Conservation (phyloP, 192 early-diverging fungal species). For the Backusella circina region DNA sequence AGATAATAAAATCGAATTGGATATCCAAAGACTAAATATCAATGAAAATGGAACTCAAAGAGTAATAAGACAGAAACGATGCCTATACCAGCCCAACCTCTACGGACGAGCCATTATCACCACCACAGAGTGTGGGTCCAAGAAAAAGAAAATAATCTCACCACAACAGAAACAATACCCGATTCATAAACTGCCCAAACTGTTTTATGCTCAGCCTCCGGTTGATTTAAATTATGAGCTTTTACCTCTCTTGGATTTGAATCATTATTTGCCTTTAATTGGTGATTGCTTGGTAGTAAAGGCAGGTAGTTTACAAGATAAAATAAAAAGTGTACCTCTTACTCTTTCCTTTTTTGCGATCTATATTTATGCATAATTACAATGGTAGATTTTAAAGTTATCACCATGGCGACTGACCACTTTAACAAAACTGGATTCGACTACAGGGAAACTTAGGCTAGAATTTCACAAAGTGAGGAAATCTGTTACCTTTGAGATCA, state of each 20-base stretch:
- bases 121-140: background rate
- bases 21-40: background rate
- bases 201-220: background rate
- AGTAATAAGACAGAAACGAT: background rate
- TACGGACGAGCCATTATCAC: background rate
- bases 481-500: background rate
- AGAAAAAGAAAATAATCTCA: background rate
- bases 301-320: background rate
- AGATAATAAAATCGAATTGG: background rate
- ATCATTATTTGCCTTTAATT: background rate
- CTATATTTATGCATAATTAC: background rate
- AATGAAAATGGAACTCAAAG: background rate
- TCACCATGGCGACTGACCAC: background rate
- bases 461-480: background rate
- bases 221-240: background rate
- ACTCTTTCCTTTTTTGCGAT: background rate
- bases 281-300: background rate
- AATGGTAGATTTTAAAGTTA: background rate
- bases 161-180: background rate
- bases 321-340: background rate
- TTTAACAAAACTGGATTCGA: background rate
- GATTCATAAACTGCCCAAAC: background rate
- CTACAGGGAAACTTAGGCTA: background rate
- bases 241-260: background rate
- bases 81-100: background rate